phyloP scores from a whole-genome alignment of 2,329 filamentous ascomycete genomes.

The Fusarium chlamydosporum region DNA sequence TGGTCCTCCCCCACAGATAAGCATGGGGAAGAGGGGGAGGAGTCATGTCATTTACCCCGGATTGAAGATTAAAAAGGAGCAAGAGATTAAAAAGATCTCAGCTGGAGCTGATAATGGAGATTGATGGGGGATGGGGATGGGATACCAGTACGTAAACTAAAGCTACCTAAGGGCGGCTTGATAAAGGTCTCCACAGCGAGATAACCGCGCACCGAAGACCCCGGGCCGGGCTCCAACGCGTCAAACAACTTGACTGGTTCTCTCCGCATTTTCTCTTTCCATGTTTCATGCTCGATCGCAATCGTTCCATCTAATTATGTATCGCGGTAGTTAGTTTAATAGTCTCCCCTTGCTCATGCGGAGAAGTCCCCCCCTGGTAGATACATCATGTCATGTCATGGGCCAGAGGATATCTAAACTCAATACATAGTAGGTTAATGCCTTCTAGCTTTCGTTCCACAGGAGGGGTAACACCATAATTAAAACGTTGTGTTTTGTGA shows the following conservation, averaged over 20 bases:
- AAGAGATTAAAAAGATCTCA: background rate
- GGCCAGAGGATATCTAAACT: background rate
- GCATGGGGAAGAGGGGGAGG: conserved; percentile 3
- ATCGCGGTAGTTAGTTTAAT: background rate
- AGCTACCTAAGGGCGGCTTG: conserved; percentile 19
- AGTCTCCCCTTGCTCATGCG: background rate
- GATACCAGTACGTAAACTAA: conserved; percentile 37
- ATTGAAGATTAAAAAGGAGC: background rate
- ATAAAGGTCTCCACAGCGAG: conserved; percentile 38
- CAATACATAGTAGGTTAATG: background rate
- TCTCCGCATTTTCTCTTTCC: conserved; percentile 1
- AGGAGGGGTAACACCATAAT: conserved; percentile 1
- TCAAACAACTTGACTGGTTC: conserved; percentile 31
- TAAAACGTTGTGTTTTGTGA: background rate
- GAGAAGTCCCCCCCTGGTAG: conserved; percentile 2
- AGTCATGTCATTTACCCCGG: conserved; percentile 19
- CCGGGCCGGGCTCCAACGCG: conserved; percentile 24
- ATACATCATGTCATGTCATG: background rate
- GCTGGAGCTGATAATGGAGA: conserved; percentile 3
- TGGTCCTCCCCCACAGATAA: conserved; percentile 29
- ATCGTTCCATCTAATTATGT: too few relatives aligned
- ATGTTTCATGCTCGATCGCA: background rate
- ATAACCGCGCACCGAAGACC: conserved; percentile 44
- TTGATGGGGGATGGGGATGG: background rate
- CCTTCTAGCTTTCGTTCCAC: too few relatives aligned